Base-by-base conservation (phyloP, 1,284 basidiomycete genomes). In the Rhodotorula sp. region DNA sequence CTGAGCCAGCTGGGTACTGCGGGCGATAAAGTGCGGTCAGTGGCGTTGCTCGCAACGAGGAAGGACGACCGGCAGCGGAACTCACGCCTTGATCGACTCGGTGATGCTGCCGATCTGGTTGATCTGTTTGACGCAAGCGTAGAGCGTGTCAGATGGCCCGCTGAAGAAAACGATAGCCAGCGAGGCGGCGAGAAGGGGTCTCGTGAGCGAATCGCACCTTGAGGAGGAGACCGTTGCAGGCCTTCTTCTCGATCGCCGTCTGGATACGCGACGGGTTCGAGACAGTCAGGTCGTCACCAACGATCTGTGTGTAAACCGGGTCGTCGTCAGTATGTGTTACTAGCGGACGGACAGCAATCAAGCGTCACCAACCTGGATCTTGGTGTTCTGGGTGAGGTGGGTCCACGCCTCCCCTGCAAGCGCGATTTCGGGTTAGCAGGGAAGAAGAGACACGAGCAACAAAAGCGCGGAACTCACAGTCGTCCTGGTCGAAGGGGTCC, bases 61-160 rank as follows among this genome's bases (percentile, higher is more conserved):
- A 60, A 21, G 58, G 29, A 86, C 90, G 69, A 80, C 91, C 89
- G 23, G 34, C 14, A 3, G 20, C 26, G 14, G 14, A 52, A 63
- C 62, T 49, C 47, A 63, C 62, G 93, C 93, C 83, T 94, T 91
- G 83, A 96, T 98, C 52, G 96, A 97, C 85, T 99, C 97, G 71
- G 94, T 94, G 85, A 99, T 96, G 78, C 95, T 97, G 81, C 96
- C 97, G 82, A 99, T 99, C 85, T 99, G 96, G 88, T 97, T 97
- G 80, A 90, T 26, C 12, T 12, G 8, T 29, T 6, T 56, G 16
- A 16, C n/a, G 54, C 12, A 14, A 52, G 15, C 8, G 7, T 14
- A 14, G n/a, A 52, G 51, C 1, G 39, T 43, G 34, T 34, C 34
- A 34, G 34, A 34, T 6, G 5, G 34, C 34, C 34, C 34, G 34